phyloP scores from a whole-genome alignment of 2,329 filamentous ascomycete genomes.

The Paramyrothecium roridum region DNA sequence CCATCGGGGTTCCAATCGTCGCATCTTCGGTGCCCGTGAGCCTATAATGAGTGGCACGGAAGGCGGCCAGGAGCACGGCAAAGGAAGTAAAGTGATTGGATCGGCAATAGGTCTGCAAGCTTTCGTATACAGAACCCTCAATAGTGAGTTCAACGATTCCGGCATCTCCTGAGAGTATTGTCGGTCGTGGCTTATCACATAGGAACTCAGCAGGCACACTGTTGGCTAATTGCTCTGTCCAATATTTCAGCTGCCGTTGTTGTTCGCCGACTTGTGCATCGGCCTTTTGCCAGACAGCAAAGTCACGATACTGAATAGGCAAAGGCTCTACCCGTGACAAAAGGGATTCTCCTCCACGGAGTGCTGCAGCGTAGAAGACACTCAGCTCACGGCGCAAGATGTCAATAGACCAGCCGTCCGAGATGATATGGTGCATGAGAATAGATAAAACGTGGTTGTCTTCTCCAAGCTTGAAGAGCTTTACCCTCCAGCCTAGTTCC shows the following conservation, averaged over 20 bases:
- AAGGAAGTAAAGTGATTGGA: constrained; percentile 6
- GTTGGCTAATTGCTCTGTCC: constrained; percentile 12
- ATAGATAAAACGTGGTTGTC: constrained; percentile 18
- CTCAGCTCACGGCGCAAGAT: constrained; percentile 15
- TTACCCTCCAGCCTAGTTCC: constrained; percentile 16
- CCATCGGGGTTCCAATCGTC: constrained; percentile 13
- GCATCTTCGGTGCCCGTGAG: constrained; percentile 18
- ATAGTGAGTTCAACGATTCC: constrained; percentile 6
- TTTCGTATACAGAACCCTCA: constrained; percentile 4
- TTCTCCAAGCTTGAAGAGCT: constrained; percentile 6
- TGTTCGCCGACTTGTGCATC: constrained; percentile 9
- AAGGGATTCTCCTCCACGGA: background rate
- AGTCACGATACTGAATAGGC: constrained; percentile 21
- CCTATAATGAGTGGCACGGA: constrained; percentile 19
- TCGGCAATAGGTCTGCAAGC: constrained; percentile 7
- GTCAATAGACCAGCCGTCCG: constrained; percentile 24
- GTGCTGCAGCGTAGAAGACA: constrained; percentile 11
- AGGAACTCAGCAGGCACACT: constrained; percentile 12
- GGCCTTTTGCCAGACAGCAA: constrained; percentile 17
- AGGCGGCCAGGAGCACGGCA: constrained; percentile 16
- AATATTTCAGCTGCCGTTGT: constrained; percentile 17
- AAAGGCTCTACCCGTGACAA: constrained; percentile 5
- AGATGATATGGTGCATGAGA: constrained; percentile 24
- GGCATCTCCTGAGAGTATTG: constrained; percentile 9
- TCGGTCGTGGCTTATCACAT: constrained; percentile 11